Evolutionary conservation across 1,284 basidiomycete species (phyloP), one percentile per base, ranked within the genome.

Genomic region (Rhodotorula sp.): DNA sequence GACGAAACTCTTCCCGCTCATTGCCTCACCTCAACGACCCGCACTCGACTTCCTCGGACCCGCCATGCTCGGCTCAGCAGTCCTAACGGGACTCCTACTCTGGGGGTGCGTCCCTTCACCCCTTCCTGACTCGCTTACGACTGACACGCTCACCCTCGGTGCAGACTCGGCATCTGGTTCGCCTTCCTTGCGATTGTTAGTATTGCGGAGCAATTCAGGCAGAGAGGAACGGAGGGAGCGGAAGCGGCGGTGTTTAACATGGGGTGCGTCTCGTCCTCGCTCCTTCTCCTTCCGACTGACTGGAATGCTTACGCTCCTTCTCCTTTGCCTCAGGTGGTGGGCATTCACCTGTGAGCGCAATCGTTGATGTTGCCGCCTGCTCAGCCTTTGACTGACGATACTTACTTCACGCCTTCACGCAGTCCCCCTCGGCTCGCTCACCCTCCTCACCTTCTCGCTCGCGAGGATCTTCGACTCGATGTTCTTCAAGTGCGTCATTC

Each of bases 141-240:
- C 52, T 55, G 44, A 58, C 24, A 22, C 13, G 22, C 4, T 18
- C 9, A 9, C 8, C 0, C 9, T 46, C 10, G 11, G 4, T 20
- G 22, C 62, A 70, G 74, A 0, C 71, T 76, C 15, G 77, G 77
- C 20, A 56, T 78, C 15, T 78, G 77, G 77, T 78, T 75, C 68
- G 46, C 66, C 3, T 74, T 71, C 55, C 55, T 75, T 30, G 77
- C 77, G 7, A 59, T 75, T 50, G 70, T 67, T 11, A 64, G 57
- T 13, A 65, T 77, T 48, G 60, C 47, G 18, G 57, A 64, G 2
- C 72, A 75, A 54, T 70, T 71, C 44, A 54, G 56, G 26, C 34
- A 51, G 8, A 30, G 53, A 48, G 10, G n/a, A 37, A 24, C 28
- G 26, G 55, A 28, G 61, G 59, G 31, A 61, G 44, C 46, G 22